A percentile compares a stretch with the other conserved stretches of the same genome.
phyloP scores from a whole-genome alignment of 2,329 filamentous ascomycete species.

The Colletotrichum orchidophilum region DNA sequence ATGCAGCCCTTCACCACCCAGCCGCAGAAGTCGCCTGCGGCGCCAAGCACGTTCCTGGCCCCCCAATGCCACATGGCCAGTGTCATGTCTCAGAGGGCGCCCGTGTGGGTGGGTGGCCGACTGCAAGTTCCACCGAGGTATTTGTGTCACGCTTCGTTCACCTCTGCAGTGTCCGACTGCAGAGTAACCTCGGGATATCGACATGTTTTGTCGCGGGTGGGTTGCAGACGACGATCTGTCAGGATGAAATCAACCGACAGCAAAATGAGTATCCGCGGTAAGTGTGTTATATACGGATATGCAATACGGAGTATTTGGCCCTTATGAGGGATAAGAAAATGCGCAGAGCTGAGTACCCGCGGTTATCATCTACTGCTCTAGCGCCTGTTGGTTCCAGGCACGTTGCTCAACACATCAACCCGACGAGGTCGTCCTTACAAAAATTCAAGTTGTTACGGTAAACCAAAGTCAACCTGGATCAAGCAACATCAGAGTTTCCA shows the following conservation, averaged over 20 bases:
- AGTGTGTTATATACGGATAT: too few relatives aligned
- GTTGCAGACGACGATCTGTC: background rate
- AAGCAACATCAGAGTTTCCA: background rate
- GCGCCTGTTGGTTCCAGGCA: background rate
- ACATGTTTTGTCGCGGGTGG: background rate
- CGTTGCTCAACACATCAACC: background rate
- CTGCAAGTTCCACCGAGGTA: background rate
- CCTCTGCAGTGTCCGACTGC: background rate
- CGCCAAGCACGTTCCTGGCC: slow-evolving; percentile 8
- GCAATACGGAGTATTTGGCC: too few relatives aligned
- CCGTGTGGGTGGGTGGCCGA: background rate
- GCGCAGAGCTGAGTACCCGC: too few relatives aligned
- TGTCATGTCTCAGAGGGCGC: slow-evolving; percentile 15
- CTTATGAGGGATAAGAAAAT: too few relatives aligned
- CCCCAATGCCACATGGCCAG: slow-evolving; percentile 5
- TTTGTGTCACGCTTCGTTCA: background rate
- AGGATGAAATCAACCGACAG: background rate
- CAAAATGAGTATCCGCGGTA: background rate
- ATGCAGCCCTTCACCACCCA: background rate
- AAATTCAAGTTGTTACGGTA: background rate
- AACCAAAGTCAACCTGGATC: background rate
- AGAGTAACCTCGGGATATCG: background rate
- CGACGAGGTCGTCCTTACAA: background rate
- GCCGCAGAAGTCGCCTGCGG: background rate
- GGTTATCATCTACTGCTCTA: background rate